Conservation (phyloP, 140 eudicot genomes). For the Oenanthe javanica region DNA sequence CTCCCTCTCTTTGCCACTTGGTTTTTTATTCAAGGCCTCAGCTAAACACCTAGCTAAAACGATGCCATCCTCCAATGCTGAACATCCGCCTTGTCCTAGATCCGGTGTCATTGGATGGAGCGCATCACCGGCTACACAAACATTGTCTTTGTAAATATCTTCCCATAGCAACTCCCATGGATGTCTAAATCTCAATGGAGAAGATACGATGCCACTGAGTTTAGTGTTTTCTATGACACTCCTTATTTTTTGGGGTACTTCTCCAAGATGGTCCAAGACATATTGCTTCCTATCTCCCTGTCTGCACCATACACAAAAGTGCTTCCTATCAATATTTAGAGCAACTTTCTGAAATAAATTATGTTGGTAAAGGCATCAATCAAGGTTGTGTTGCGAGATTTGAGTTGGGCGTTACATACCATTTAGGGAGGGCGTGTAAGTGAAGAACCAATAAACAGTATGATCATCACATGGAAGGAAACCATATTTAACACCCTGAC, state of each 20-base stretch:
- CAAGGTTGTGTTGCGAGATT: background rate
- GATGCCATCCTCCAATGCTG: conserved; percentile 35
- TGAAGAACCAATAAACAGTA: conserved; percentile 32
- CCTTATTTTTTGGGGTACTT: conserved; percentile 20
- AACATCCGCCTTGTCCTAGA: conserved; percentile 43
- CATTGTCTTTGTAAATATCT: conserved; percentile 30
- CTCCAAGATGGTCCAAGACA: conserved; percentile 31
- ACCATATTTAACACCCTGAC: conserved; percentile 26
- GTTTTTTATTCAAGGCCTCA: conserved; percentile 14
- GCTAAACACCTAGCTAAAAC: conserved; percentile 33
- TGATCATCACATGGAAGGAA: conserved; percentile 30
- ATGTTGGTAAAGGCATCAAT: background rate
- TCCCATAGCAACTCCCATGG: conserved; percentile 39
- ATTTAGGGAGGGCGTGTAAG: conserved; percentile 24
- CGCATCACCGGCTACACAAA: conserved; percentile 40
- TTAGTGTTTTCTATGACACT: conserved; percentile 27
- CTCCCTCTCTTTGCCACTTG: background rate
- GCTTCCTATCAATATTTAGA: background rate
- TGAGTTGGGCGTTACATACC: conserved; percentile 15
- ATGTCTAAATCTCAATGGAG: conserved; percentile 24
- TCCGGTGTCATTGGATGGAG: conserved; percentile 53
- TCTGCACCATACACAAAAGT: conserved; percentile 14
- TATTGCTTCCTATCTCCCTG: conserved; percentile 27
- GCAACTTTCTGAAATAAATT: background rate
- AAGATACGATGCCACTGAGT: conserved; percentile 13